Evolutionary conservation across 2,329 filamentous ascomycete genomes (phyloP).

Genomic region (Magnaporthales sp.): DNA sequence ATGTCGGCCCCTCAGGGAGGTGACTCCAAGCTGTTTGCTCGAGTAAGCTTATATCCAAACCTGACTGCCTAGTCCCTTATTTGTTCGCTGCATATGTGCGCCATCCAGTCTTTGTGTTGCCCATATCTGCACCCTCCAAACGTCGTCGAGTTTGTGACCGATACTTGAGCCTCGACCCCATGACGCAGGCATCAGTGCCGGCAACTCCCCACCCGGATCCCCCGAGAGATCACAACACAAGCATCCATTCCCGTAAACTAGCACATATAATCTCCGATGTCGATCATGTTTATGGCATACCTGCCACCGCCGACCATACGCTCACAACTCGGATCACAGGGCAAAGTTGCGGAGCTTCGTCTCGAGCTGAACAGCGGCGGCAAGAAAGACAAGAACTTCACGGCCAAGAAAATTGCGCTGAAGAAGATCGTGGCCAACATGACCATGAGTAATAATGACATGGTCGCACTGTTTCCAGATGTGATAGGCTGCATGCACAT

Average conservation of each 20-base stretch:
- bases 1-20: conserved; percentile 60
- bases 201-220: not conserved
- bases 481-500: conserved; percentile 95
- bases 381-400: conserved; percentile 97
- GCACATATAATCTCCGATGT: not conserved
- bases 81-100: not conserved
- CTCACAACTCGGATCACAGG: conserved; percentile 62
- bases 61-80: conserved; percentile 3
- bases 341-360: conserved; percentile 96
- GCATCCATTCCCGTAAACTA: not conserved
- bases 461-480: conserved; percentile 94
- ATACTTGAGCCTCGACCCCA: not conserved
- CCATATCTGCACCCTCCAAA: not conserved
- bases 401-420: conserved; percentile 90
- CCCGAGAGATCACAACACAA: not conserved
- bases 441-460: conserved; percentile 99
- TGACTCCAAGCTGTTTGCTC: conserved; percentile 98
- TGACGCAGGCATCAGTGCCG: not conserved
- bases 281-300: conserved; percentile 45
- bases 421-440: conserved; percentile 99
- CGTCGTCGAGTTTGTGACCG: not conserved
- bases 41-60: conserved; percentile 50
- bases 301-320: conserved; percentile 31
- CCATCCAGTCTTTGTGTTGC: not conserved
- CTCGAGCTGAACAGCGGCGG: conserved; percentile 85